phyloP scores from a whole-genome alignment of 2,329 filamentous ascomycete genomes.

The Penicillium oxalicum region DNA sequence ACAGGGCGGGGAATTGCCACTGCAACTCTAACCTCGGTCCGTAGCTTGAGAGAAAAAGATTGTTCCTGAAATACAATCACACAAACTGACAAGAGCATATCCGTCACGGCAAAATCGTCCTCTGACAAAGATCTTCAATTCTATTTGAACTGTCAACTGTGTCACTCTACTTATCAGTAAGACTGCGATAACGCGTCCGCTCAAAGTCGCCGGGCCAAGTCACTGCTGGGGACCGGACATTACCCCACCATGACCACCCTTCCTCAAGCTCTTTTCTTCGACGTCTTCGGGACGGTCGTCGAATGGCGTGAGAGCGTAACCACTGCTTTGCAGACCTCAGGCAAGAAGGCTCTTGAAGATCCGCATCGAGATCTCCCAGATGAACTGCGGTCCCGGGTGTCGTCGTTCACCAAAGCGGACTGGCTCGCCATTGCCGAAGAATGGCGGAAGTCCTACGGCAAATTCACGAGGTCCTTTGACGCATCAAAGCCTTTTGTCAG shows the following conservation, averaged over 20 bases:
- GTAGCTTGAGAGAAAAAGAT: no score
- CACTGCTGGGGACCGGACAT: neutral
- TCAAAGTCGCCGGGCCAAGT: no score
- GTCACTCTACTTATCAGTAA: no score
- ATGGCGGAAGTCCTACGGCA: slow-evolving; percentile 61
- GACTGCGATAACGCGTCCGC: no score
- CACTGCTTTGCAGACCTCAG: slow-evolving; percentile 50
- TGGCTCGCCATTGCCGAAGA: slow-evolving; percentile 63
- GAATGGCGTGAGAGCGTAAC: slow-evolving; percentile 68
- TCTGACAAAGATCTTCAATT: no score
- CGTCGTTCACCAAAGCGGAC: slow-evolving; percentile 49
- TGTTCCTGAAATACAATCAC: neutral
- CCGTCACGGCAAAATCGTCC: no score
- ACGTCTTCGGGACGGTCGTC: slow-evolving; percentile 56
- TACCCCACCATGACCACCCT: slow-evolving; percentile 18
- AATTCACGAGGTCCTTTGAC: slow-evolving; percentile 50
- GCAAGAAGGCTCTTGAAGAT: slow-evolving; percentile 46
- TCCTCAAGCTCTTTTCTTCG: slow-evolving; percentile 29
- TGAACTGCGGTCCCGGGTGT: slow-evolving; percentile 44
- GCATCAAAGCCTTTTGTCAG: slow-evolving; percentile 53
- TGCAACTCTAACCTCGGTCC: no score
- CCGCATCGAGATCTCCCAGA: slow-evolving; percentile 42
- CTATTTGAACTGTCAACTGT: no score
- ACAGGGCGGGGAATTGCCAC: slow-evolving; percentile 1
- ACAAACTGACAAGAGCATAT: neutral